phyloP scores from a whole-genome alignment of 1,284 basidiomycete species.

The Boletus smithii region DNA sequence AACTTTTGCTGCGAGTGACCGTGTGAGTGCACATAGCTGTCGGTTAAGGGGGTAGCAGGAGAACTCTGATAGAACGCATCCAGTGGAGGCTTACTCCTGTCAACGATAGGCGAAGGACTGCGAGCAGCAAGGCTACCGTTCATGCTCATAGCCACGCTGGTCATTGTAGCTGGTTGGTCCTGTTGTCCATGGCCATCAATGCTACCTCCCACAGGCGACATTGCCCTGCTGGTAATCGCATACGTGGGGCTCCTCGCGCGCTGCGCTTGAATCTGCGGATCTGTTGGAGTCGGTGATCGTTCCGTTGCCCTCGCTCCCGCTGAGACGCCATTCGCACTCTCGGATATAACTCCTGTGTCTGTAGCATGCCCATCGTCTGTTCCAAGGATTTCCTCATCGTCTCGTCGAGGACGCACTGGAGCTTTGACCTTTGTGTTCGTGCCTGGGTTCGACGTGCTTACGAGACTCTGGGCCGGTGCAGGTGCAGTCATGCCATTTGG shows the following conservation, averaged over 20 bases:
- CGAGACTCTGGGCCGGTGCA: slow-evolving; percentile 29
- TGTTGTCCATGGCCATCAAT: slow-evolving; percentile 35
- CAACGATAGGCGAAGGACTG: slow-evolving; percentile 59
- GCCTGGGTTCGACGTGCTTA: slow-evolving; percentile 6
- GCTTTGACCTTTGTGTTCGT: slow-evolving; percentile 45
- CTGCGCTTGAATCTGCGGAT: slow-evolving; percentile 35
- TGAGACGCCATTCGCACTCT: slow-evolving; percentile 16
- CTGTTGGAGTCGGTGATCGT: slow-evolving; percentile 50
- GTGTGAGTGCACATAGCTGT: slow-evolving; percentile 25
- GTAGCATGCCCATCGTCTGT: slow-evolving; percentile 52
- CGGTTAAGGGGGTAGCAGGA: slow-evolving; percentile 43
- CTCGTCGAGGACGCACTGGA: slow-evolving; percentile 59
- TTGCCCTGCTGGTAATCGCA: slow-evolving; percentile 45
- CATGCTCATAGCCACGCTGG: slow-evolving; percentile 50
- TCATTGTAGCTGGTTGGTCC: slow-evolving; percentile 47
- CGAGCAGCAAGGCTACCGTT: slow-evolving; percentile 49
- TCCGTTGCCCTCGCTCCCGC: slow-evolving; percentile 41
- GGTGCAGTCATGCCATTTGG: slow-evolving; percentile 42
- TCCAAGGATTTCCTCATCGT: slow-evolving; percentile 58
- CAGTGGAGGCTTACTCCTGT: slow-evolving; percentile 49
- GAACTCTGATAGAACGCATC: slow-evolving; percentile 60
- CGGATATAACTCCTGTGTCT: slow-evolving; percentile 40
- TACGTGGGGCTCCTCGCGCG: slow-evolving; percentile 61
- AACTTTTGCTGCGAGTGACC: slow-evolving; percentile 37
- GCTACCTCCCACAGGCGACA: slow-evolving; percentile 50